These are phyloP conservation scores for Gracilaria vermiculophylla DNA, from an alignment of 23 red algal genomes.

Conservation along the genomic window DNA sequence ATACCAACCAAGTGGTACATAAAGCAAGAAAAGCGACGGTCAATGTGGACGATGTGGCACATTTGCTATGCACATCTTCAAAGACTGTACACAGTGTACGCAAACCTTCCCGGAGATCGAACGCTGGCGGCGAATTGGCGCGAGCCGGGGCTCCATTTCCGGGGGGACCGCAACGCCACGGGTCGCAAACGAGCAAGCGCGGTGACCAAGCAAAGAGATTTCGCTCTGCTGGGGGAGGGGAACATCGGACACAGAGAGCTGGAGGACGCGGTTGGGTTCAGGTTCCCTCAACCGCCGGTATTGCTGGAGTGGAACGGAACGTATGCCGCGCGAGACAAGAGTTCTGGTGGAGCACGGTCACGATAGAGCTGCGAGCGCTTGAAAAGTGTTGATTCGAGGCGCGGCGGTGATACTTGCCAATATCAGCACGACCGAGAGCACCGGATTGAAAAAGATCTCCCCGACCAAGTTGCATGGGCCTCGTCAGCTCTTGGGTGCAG, in stretches of 20 bases:
- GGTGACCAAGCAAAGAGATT: slow-evolving; percentile 31
- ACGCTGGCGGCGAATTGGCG: slow-evolving; percentile 72
- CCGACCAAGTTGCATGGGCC: too few relatives aligned
- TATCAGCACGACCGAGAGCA: too few relatives aligned
- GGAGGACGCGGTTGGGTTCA: neutral
- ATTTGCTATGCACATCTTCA: slow-evolving; percentile 48
- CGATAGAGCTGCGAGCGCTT: neutral
- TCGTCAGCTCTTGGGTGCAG: too few relatives aligned
- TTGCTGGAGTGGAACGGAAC: slow-evolving; percentile 40
- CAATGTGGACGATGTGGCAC: slow-evolving; percentile 80
- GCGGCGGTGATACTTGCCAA: too few relatives aligned
- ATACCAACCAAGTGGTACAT: slow-evolving; percentile 72
- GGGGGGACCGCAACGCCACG: neutral
- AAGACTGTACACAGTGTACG: slow-evolving; percentile 56
- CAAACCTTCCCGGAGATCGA: slow-evolving; percentile 23
- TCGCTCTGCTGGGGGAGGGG: neutral
- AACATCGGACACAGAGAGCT: neutral
- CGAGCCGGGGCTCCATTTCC: slow-evolving; percentile 63
- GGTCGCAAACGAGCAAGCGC: neutral
- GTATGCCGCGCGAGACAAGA: neutral
- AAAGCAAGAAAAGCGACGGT: slow-evolving; percentile 35
- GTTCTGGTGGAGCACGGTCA: neutral
- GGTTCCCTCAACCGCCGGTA: neutral
- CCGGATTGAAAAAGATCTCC: too few relatives aligned
- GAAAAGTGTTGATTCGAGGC: neutral